Evolutionary conservation across 768 basidiomycete genomes (phyloP).

Genomic region (Hericium rajendrae): DNA sequence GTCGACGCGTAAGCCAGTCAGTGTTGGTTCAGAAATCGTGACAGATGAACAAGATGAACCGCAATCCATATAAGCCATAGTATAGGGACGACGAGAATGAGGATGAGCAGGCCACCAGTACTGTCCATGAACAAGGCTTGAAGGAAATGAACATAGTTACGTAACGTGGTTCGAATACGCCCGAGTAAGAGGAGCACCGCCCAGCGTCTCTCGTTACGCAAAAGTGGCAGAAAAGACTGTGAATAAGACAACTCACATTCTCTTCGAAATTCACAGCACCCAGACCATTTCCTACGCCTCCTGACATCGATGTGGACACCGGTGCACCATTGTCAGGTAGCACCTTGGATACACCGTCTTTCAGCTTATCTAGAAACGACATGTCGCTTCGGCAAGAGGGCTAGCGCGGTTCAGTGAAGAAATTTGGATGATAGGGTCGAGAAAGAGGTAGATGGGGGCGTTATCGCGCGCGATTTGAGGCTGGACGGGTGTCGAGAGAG

Average conservation of each 20-base stretch:
- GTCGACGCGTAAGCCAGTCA: conserved; percentile 16
- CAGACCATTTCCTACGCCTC: conserved; percentile 50
- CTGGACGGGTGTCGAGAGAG: background rate
- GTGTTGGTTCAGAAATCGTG: background rate
- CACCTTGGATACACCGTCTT: conserved; percentile 37
- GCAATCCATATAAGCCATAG: conserved; percentile 61
- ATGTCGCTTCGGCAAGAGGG: conserved; percentile 23
- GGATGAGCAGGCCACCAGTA: conserved; percentile 39
- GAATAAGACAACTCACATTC: conserved; percentile 45
- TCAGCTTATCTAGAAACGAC: conserved; percentile 49
- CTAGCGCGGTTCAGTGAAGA: background rate
- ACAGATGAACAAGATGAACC: conserved; percentile 30
- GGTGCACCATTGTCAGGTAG: conserved; percentile 32
- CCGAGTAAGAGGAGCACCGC: background rate
- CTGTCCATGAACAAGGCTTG: conserved; percentile 13
- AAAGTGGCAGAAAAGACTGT: conserved; percentile 26
- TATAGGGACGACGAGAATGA: conserved; percentile 58
- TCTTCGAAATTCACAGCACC: conserved; percentile 55
- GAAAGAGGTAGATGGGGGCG: background rate
- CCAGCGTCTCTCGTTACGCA: conserved; percentile 8
- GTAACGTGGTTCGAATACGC: conserved; percentile 8
- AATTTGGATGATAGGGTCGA: background rate
- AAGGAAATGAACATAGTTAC: conserved; percentile 11
- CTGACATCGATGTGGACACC: conserved; percentile 31
- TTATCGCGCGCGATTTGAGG: background rate